phyloP scores from a whole-genome alignment of 2,329 filamentous ascomycete species.

The Neonectria neomacrospora region DNA sequence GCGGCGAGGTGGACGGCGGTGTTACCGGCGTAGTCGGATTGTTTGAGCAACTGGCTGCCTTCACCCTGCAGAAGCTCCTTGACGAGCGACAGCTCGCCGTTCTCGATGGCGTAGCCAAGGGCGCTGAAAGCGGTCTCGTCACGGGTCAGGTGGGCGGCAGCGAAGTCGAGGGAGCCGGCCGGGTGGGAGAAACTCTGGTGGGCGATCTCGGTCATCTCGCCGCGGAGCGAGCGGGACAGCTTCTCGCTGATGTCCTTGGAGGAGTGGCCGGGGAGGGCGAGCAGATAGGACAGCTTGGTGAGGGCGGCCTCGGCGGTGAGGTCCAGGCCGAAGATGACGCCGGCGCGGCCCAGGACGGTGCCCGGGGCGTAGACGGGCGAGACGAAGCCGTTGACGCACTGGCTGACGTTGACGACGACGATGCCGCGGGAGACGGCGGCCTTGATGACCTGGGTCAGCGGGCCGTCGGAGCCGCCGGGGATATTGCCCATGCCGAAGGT shows the following conservation, averaged over 20 bases:
- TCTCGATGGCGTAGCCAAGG: conserved; percentile 82
- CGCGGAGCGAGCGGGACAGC: conserved; percentile 81
- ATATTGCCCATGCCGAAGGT: conserved; percentile 95
- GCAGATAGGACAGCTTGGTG: conserved; percentile 88
- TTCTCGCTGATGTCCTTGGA: conserved; percentile 72
- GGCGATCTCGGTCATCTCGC: conserved; percentile 84
- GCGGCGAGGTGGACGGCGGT: conserved; percentile 72
- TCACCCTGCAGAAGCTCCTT: conserved; percentile 75
- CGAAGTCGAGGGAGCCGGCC: conserved; percentile 60
- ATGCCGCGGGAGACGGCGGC: conserved; percentile 83
- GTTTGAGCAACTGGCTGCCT: conserved; percentile 74
- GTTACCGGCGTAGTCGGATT: conserved; percentile 84
- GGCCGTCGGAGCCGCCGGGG: conserved; percentile 82
- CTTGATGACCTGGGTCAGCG: conserved; percentile 80
- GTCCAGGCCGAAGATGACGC: conserved; percentile 89
- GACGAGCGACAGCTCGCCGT: conserved; percentile 74
- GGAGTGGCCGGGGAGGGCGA: conserved; percentile 73
- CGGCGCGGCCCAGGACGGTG: conserved; percentile 81
- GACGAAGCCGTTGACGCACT: conserved; percentile 83
- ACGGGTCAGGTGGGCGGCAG: conserved; percentile 56
- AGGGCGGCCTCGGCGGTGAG: conserved; percentile 91
- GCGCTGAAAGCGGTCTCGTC: conserved; percentile 76
- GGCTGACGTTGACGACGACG: conserved; percentile 90
- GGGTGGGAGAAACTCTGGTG: conserved; percentile 82
- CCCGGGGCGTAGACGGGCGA: conserved; percentile 82